These are phyloP conservation scores for Parastagonospora avenae DNA, from an alignment of 2,329 filamentous ascomycete genomes.

Conservation along the genomic window DNA sequence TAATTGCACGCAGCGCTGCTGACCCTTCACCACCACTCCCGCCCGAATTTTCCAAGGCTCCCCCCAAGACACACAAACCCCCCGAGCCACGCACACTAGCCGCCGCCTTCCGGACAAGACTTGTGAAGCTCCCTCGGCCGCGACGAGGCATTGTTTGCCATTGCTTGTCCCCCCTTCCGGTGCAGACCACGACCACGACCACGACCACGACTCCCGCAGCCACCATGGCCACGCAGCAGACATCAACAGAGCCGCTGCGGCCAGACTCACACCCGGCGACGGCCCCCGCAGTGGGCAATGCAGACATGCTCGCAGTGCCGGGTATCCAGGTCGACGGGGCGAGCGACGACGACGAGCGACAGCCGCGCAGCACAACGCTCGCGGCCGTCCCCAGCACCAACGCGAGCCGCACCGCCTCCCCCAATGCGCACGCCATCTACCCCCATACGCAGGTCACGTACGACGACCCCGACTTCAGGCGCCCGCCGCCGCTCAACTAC, in stretches of 20 bases:
- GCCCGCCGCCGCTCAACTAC: slow-evolving; percentile 61
- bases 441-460: slow-evolving; percentile 50
- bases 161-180: neutral
- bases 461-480: slow-evolving; percentile 47
- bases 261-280: slow-evolving; percentile 16
- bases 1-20: neutral
- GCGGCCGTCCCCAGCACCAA: slow-evolving; percentile 23
- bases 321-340: slow-evolving; percentile 23
- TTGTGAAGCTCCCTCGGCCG: slow-evolving; percentile 9
- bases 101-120: slow-evolving; percentile 34
- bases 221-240: slow-evolving; percentile 36
- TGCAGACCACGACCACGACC: slow-evolving; percentile 1
- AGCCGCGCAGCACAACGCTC: slow-evolving; percentile 14
- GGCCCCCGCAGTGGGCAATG: slow-evolving; percentile 12
- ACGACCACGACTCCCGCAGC: slow-evolving; percentile 1
- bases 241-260: slow-evolving; percentile 39
- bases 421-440: slow-evolving; percentile 40
- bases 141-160: slow-evolving; percentile 14
- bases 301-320: slow-evolving; percentile 24
- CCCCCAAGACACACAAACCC: neutral
- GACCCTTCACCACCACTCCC: neutral
- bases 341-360: slow-evolving; percentile 17
- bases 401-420: slow-evolving; percentile 35
- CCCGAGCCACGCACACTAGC: slow-evolving; percentile 1
- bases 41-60: neutral